Base-by-base conservation (phyloP, 2,329 filamentous ascomycete genomes). In the Botrytis aclada region DNA sequence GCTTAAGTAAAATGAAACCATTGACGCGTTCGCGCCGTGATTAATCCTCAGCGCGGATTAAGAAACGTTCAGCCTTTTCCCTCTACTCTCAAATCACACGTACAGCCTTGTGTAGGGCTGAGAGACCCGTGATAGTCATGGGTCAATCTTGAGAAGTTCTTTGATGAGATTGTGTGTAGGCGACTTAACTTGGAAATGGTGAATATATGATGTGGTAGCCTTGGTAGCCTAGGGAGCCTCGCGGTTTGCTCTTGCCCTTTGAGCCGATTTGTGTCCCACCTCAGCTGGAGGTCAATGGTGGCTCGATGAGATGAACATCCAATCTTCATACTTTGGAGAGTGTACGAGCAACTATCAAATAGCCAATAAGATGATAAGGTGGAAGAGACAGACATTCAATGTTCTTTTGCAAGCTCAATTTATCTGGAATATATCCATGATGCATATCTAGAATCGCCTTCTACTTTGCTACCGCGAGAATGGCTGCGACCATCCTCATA, bases 401-500 rank as follows among this genome's bases (percentile, higher is more conserved):
- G 22, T 43, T 67, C 22, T 66, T 37, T 51, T 51, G 22, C 25
- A 3, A 8, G 1, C 16, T 29, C 22, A 20, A 43, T 20, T n/a
- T 2, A 45, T 8, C 25, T 7, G n/a, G 47, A 16, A 54, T 16
- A n/a, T 54, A n/a, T 54, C 47, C 25, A 54, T 6, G 25, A 12
- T 51, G 34, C 45, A 37, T 51, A 7, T 16, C 14, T n/a, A 25
- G 22, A n/a, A 45, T 56, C 8, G n/a, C 51, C 32, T 41, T 67
- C 34, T 54, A 25, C 34, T 56, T 56, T 32, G 45, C 64, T 8
- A n/a, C 34, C 16, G 34, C 34, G n/a, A 56, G 65, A 41, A 69
- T 32, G 14, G 43, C 34, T 12, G 6, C 29, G 16, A 87, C 80
- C 47, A 88, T 76, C 70, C 76, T 81, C 75, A 81, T 79, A 77